These are phyloP conservation scores for Aspergillus quadricinctus DNA, from an alignment of 2,329 filamentous ascomycete genomes.

Conservation along the genomic window DNA sequence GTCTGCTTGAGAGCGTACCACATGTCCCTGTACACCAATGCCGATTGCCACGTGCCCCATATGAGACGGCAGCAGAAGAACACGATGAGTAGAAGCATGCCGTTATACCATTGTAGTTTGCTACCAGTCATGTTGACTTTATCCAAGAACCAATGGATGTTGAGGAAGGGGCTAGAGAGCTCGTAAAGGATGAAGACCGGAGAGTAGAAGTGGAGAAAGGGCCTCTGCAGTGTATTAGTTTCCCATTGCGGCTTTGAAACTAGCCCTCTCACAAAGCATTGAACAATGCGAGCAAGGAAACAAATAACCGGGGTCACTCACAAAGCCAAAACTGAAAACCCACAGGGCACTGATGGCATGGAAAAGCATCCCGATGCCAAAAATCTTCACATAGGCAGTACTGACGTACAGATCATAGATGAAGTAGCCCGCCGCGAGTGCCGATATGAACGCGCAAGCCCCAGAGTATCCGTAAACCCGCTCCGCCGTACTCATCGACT, in stretches of 20 bases:
- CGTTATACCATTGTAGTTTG: conserved; percentile 59
- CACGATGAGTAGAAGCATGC: conserved; percentile 53
- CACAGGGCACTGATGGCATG: conserved; percentile 58
- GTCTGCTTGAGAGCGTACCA: conserved; percentile 48
- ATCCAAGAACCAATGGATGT: conserved; percentile 68
- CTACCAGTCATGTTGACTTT: conserved; percentile 63
- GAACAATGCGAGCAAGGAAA: neutral
- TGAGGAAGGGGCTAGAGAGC: conserved; percentile 62
- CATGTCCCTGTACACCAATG: conserved; percentile 57
- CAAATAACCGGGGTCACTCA: conserved; percentile 41
- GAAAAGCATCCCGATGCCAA: conserved; percentile 58
- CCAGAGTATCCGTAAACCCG: conserved; percentile 61
- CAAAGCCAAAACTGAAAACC: conserved; percentile 61
- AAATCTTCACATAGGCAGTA: conserved; percentile 51
- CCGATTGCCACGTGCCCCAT: conserved; percentile 59
- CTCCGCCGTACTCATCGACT: conserved; percentile 49
- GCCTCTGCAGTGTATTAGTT: conserved; percentile 44
- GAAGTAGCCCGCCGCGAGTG: conserved; percentile 60
- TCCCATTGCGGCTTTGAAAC: neutral
- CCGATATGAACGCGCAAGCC: conserved; percentile 54
- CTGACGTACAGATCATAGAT: conserved; percentile 60
- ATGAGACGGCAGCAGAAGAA: conserved; percentile 61
- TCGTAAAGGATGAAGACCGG: conserved; percentile 65
- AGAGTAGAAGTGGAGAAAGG: conserved; percentile 62
- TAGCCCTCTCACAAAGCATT: neutral